Evolutionary conservation across 768 basidiomycete species (phyloP), one percentile per base, ranked within the genome.

Genomic region (Suillus clintonianus): DNA sequence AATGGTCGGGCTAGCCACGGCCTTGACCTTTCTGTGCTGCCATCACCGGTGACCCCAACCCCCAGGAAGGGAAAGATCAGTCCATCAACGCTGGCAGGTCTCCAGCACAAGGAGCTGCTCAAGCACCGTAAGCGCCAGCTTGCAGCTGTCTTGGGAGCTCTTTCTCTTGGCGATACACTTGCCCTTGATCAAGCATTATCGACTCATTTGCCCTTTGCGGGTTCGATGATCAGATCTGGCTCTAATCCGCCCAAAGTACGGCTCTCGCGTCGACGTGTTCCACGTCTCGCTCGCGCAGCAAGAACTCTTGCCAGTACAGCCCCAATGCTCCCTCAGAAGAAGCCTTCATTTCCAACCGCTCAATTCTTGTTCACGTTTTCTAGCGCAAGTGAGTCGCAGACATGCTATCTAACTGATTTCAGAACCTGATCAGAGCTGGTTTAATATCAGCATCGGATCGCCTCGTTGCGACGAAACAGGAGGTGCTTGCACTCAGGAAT

Each of bases 141-240:
- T 48, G 86, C 86, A 15, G 83, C 86, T 3, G 87, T 91, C 27
- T 81, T 93, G 55, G 89, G 88, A 22, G 85, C 87, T 30, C 73
- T 89, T 60, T 85, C 89, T 10, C 82, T 84, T 67, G 86, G 86
- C 19, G 88, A 92, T 74, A 85, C 87, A 15, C 80, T 92, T 48
- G 90, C 90, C 41, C 78, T 94, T 34, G 92, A 94, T 71, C 89
- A 89, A 74, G 92, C 92, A 32, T 78, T 94, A 51, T 87, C 87
- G 43, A 83, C 82, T 48, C 75, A 74, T 55, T 55, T 74, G 8
- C 69, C 70, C 59, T 75, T 75, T 53, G 67, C 70, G 17, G 62
- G 69, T 62, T 70, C 81, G 61, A 82, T 79, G 66, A 79, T 78
- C 51, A 74, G 76, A 36, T 64, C 72, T 36, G 69, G 65, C 61